A percentile compares a stretch with the other conserved stretches of the same genome.
Conservation (phyloP, 225 moss, liverwort and hornwort genomes). For the Marchantia paleacea region DNA sequence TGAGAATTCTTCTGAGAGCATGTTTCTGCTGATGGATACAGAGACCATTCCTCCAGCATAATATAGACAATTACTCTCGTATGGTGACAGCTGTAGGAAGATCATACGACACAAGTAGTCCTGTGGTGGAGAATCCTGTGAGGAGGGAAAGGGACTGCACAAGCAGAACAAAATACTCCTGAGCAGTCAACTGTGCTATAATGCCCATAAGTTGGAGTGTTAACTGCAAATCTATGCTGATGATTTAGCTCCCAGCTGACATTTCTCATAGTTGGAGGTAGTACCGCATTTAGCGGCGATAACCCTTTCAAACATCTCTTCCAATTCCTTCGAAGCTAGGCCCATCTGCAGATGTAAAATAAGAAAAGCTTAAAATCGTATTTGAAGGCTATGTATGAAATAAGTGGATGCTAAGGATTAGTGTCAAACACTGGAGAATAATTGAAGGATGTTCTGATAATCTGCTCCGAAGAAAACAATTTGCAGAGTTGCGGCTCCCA, state of each 20-base stretch:
- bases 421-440: no score
- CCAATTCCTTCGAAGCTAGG: constrained; percentile 39
- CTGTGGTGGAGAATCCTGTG: background rate
- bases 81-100: background rate
- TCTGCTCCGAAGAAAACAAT: background rate
- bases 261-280: background rate
- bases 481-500: background rate
- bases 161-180: background rate
- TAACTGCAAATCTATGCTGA: background rate
- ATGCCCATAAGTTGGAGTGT: background rate
- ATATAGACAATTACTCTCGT: background rate
- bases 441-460: no score
- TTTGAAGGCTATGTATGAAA: no score
- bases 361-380: no score
- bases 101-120: background rate
- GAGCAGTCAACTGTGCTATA: background rate
- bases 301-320: constrained; percentile 36
- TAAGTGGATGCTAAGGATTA: no score
- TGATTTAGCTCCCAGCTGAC: background rate
- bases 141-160: background rate
- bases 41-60: background rate
- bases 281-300: constrained; percentile 37
- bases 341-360: constrained; percentile 23
- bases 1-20: background rate
- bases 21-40: background rate